Conservation (phyloP, 345 rosid genomes). For the Populus tremula region DNA sequence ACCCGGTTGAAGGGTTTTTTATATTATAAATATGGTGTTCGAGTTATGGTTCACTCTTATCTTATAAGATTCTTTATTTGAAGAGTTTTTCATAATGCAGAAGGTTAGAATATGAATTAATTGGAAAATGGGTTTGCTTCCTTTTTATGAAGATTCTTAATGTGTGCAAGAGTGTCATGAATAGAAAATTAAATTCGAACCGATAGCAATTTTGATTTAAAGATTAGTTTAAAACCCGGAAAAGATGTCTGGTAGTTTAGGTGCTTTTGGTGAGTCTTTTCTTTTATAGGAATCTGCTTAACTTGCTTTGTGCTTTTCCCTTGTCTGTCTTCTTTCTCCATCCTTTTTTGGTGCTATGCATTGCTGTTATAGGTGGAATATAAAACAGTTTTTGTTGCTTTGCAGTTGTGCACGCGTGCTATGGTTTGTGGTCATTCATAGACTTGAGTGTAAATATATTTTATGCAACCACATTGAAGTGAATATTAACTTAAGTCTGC, state of each 20-base stretch:
- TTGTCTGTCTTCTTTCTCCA: constrained; percentile 24
- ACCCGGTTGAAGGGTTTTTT: background rate
- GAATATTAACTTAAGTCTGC: background rate
- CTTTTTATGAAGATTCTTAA: constrained; percentile 7
- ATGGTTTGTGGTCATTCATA: constrained; percentile 1
- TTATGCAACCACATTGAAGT: constrained; percentile 1
- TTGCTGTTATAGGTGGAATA: constrained; percentile 17
- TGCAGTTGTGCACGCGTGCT: constrained; percentile 18
- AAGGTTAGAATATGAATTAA: background rate
- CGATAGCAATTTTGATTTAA: constrained; percentile 17
- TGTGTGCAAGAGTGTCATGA: background rate
- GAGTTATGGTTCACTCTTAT: constrained; percentile 10
- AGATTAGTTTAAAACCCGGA: constrained; percentile 27
- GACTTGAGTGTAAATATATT: constrained; percentile 2
- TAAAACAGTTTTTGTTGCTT: constrained; percentile 19
- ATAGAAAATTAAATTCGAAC: constrained; percentile 16
- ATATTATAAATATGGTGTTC: background rate
- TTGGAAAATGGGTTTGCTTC: background rate
- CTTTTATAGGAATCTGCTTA: constrained; percentile 59
- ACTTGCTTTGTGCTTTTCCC: constrained; percentile 36
- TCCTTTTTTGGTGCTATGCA: constrained; percentile 43
- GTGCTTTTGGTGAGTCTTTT: constrained; percentile 52
- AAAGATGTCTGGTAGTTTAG: constrained; percentile 47
- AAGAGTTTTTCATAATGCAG: background rate
- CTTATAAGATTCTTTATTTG: constrained; percentile 22